Percentiles rank a stretch among this genome's conserved stretches.
These are phyloP conservation scores for Ascoidea asiatica DNA, from an alignment of 805 yeast species.

Conservation along the genomic window DNA sequence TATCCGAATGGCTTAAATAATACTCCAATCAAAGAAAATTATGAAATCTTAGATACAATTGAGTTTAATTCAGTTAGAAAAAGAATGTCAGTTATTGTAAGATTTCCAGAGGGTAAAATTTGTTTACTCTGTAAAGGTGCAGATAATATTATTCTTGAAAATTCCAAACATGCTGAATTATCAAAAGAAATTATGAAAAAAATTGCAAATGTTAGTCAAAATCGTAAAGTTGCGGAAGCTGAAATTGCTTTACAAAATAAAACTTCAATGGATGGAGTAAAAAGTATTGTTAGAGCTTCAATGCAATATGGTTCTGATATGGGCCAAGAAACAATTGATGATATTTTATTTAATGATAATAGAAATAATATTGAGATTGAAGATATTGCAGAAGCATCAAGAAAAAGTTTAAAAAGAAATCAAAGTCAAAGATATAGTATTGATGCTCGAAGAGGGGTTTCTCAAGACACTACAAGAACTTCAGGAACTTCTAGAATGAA, in stretches of 20 bases:
- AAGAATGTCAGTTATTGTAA: slow-evolving; percentile 83
- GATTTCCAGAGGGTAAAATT: slow-evolving; percentile 62
- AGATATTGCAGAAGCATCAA: slow-evolving; percentile 36
- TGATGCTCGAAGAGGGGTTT: slow-evolving; percentile 11
- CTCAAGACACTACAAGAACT: slow-evolving; percentile 1
- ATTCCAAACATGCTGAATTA: slow-evolving; percentile 40
- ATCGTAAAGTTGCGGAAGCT: slow-evolving; percentile 70
- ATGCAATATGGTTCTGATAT: slow-evolving; percentile 6
- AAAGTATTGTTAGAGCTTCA: slow-evolving; percentile 3
- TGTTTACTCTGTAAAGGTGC: slow-evolving; percentile 91
- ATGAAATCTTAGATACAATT: slow-evolving; percentile 64
- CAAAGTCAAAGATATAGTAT: slow-evolving; percentile 42
- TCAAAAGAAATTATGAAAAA: slow-evolving; percentile 59
- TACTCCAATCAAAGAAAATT: slow-evolving; percentile 51
- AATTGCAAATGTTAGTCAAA: slow-evolving; percentile 37
- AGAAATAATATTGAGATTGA: slow-evolving; percentile 38
- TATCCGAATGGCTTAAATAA: slow-evolving; percentile 73
- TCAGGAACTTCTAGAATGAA: not conserved
- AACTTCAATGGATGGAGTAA: slow-evolving; percentile 19
- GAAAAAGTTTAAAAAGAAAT: slow-evolving; percentile 44
- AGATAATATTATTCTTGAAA: slow-evolving; percentile 75
- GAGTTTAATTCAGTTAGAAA: slow-evolving; percentile 84
- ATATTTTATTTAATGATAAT: slow-evolving; percentile 26
- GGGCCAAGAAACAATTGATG: slow-evolving; percentile 33
- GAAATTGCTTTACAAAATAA: slow-evolving; percentile 50